Evolutionary conservation across 805 yeast genomes (phyloP).

Genomic region (Jamesozyma jinghongensis): DNA sequence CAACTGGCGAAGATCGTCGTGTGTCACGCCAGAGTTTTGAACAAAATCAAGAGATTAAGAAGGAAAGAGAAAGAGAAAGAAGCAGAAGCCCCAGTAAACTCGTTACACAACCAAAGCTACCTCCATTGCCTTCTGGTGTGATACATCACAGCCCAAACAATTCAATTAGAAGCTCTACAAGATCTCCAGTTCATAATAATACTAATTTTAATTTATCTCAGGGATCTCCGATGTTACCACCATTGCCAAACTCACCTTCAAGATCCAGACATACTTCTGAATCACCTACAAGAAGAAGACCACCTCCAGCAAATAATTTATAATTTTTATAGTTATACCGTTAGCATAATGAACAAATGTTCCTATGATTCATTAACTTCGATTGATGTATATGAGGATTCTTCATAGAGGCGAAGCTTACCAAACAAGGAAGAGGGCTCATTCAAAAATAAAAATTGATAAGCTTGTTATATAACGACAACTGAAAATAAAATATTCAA

Average conservation of each 20-base stretch:
- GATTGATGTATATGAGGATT: too few relatives aligned
- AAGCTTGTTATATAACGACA: too few relatives aligned
- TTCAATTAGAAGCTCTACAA: too few relatives aligned
- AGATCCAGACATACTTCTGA: slow-evolving; percentile 5
- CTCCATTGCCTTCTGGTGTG: slow-evolving; percentile 16
- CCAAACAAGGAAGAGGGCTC: too few relatives aligned
- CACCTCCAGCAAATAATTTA: slow-evolving; percentile 9
- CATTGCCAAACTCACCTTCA: slow-evolving; percentile 10
- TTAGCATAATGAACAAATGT: too few relatives aligned
- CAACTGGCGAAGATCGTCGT: background rate
- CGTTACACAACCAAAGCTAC: slow-evolving; percentile 17
- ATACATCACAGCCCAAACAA: too few relatives aligned
- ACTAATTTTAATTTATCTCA: too few relatives aligned
- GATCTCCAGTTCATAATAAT: too few relatives aligned
- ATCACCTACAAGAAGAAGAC: slow-evolving; percentile 19
- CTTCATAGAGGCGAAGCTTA: background rate
- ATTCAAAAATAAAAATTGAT: too few relatives aligned
- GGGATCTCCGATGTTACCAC: slow-evolving; percentile 13
- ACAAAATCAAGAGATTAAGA: background rate
- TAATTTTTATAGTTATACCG: background rate
- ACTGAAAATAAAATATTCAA: too few relatives aligned
- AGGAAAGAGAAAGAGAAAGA: background rate
- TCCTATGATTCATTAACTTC: too few relatives aligned
- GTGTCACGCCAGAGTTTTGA: background rate
- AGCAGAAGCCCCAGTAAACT: slow-evolving; percentile 5